Evolutionary conservation across 2,329 filamentous ascomycete species (phyloP), one percentile per base, ranked within the genome.

Genomic region (Volutella citrinella): DNA sequence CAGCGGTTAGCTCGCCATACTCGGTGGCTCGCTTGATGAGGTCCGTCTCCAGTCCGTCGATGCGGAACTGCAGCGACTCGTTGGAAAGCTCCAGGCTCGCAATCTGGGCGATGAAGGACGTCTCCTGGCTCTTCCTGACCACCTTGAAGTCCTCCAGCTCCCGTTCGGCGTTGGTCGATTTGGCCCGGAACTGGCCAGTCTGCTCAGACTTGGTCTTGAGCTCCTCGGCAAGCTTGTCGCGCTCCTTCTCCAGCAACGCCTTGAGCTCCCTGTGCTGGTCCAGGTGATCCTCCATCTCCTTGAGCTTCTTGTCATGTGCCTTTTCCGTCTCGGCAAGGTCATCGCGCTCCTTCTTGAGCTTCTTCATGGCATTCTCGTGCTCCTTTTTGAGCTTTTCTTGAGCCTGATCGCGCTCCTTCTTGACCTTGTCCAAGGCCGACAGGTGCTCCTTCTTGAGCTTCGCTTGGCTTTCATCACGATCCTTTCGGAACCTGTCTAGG

Each of bases 51-150:
- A 55, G 46, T 8, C 45, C 44, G 14, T 39, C 40, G 17, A 48
- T 39, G 2, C 50, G 48, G 42, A 52, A 48, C 23, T 54, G 42
- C 33, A 54, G 32, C 1, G 52, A 45, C 31, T 55, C 52, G 29
- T 54, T 45, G 9, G 52, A 54, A 19, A 55, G 54, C 30, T 55
- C 52, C 19, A 55, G 42, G 5, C 43, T 46, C 3, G 52, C 43
- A 8, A 55, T 46, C 10, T 46, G 52, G 8, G 52, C 50, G 17
- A 36, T 42, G 6, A 52, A 55, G 10, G 52, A 45, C 2, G 40
- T 52, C 32, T 54, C 47, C 5, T 53, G 48, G 10, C 44, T 43
- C 37, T 54, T 52, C 13, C 45, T 28, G 12, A 55, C 55, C n/a
- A 39, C 27, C 17, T 40, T 43, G 29, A 54, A 32, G 18, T 55